A percentile compares a stretch with the other conserved stretches of the same genome.
Conservation (phyloP, 345 rosid genomes). For the Microthlaspi erraticum region DNA sequence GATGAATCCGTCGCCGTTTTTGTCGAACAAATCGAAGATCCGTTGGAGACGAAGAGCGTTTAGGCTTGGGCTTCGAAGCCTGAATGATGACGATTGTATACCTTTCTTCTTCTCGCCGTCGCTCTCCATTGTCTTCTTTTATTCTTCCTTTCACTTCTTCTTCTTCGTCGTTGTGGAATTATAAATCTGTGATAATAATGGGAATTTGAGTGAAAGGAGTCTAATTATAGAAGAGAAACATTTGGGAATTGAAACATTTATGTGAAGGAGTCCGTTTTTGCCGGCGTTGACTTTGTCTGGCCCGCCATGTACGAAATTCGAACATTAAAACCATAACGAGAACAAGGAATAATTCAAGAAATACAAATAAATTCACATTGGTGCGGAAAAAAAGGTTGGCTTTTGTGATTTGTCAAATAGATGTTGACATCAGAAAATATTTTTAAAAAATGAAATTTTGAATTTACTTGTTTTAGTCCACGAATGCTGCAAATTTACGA, state of each 20-base stretch:
- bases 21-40: slow-evolving; percentile 79
- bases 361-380: background rate
- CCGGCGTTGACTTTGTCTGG: slow-evolving; percentile 43
- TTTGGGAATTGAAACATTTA: background rate
- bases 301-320: slow-evolving; percentile 40
- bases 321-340: background rate
- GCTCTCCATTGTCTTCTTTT: slow-evolving; percentile 30
- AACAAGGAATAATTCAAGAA: background rate
- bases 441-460: background rate
- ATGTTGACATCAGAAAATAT: slow-evolving; percentile 10
- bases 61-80: slow-evolving; percentile 63
- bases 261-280: slow-evolving; percentile 33
- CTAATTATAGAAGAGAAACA: slow-evolving; percentile 41
- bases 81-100: slow-evolving; percentile 55
- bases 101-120: slow-evolving; percentile 1
- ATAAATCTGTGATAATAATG: slow-evolving; percentile 18
- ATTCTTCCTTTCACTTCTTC: background rate
- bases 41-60: slow-evolving; percentile 78
- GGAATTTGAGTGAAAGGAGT: background rate
- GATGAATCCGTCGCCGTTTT: slow-evolving; percentile 75
- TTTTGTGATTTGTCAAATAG: slow-evolving; percentile 15
- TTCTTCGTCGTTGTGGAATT: slow-evolving; percentile 25
- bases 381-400: background rate
- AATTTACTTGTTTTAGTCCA: background rate
- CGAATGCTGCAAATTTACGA: slow-evolving; percentile 2